A percentile compares a stretch with the other conserved stretches of the same genome.
These are phyloP conservation scores for Fusarium xyrophilum DNA, from an alignment of 2,329 filamentous ascomycete species.

Conservation along the genomic window DNA sequence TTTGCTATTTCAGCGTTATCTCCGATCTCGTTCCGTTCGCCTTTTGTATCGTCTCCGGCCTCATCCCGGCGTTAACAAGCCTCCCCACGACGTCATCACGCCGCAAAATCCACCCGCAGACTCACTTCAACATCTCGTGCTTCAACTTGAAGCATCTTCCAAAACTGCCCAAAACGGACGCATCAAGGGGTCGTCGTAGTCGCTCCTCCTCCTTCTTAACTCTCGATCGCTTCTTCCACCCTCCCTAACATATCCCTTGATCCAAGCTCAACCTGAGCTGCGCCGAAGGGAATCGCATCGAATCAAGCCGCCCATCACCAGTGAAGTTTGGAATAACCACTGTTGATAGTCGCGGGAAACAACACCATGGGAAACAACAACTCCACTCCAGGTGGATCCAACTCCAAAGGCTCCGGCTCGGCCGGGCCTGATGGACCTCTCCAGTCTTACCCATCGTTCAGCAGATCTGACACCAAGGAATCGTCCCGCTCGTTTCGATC, in stretches of 20 bases:
- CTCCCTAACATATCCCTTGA: slow-evolving; percentile 53
- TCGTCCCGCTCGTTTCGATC: slow-evolving; percentile 86
- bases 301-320: slow-evolving; percentile 38
- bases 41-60: slow-evolving; percentile 32
- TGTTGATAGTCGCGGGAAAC: slow-evolving; percentile 30
- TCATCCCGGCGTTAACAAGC: slow-evolving; percentile 38
- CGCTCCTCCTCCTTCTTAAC: slow-evolving; percentile 56
- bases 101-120: slow-evolving; percentile 36
- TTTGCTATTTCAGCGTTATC: slow-evolving; percentile 33
- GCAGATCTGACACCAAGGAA: slow-evolving; percentile 90
- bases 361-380: slow-evolving; percentile 75
- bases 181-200: slow-evolving; percentile 53
- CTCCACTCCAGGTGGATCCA: slow-evolving; percentile 63
- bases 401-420: slow-evolving; percentile 58
- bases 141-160: slow-evolving; percentile 41
- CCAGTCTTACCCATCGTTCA: slow-evolving; percentile 89
- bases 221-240: slow-evolving; percentile 60
- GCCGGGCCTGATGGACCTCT: slow-evolving; percentile 58
- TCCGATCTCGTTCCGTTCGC: slow-evolving; percentile 34
- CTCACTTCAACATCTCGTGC: slow-evolving; percentile 31
- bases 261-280: slow-evolving; percentile 5
- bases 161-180: slow-evolving; percentile 58
- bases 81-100: slow-evolving; percentile 41
- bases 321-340: slow-evolving; percentile 43
- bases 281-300: slow-evolving; percentile 28